Evolutionary conservation across 2,329 filamentous ascomycete genomes (phyloP).

Genomic region (Phoma sp.): DNA sequence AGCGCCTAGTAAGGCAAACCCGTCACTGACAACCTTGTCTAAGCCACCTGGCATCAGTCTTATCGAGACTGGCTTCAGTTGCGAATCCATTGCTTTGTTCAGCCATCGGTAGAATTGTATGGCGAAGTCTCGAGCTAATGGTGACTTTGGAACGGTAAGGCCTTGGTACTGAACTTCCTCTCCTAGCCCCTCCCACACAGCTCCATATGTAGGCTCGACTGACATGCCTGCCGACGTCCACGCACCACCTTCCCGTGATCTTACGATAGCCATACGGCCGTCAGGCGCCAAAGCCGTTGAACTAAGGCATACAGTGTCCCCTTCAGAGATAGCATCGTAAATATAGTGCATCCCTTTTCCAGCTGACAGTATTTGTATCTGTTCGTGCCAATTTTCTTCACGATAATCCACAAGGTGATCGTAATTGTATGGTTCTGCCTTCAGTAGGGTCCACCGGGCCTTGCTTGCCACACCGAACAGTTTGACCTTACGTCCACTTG

Average conservation of each 20-base stretch:
- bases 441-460: slow-evolving; percentile 34
- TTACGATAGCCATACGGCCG: slow-evolving; percentile 41
- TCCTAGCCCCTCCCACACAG: slow-evolving; percentile 44
- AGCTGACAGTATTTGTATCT: slow-evolving; percentile 33
- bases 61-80: too few relatives aligned
- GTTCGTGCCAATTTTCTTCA: slow-evolving; percentile 42
- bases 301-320: slow-evolving; percentile 42
- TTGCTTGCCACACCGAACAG: slow-evolving; percentile 37
- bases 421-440: slow-evolving; percentile 46
- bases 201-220: slow-evolving; percentile 51
- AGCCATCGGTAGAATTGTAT: too few relatives aligned
- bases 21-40: too few relatives aligned
- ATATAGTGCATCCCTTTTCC: slow-evolving; percentile 46
- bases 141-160: slow-evolving; percentile 29
- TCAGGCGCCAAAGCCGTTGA: slow-evolving; percentile 32
- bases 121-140: neutral
- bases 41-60: too few relatives aligned
- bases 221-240: slow-evolving; percentile 36
- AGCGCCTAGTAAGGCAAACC: too few relatives aligned
- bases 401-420: slow-evolving; percentile 51
- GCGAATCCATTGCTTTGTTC: too few relatives aligned
- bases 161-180: slow-evolving; percentile 50
- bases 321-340: slow-evolving; percentile 52
- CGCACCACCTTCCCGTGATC: slow-evolving; percentile 37
- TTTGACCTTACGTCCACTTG: slow-evolving; percentile 23